These are phyloP conservation scores for Pestalotiopsis sp. DNA, from an alignment of 2,329 filamentous ascomycete genomes.

Conservation along the genomic window DNA sequence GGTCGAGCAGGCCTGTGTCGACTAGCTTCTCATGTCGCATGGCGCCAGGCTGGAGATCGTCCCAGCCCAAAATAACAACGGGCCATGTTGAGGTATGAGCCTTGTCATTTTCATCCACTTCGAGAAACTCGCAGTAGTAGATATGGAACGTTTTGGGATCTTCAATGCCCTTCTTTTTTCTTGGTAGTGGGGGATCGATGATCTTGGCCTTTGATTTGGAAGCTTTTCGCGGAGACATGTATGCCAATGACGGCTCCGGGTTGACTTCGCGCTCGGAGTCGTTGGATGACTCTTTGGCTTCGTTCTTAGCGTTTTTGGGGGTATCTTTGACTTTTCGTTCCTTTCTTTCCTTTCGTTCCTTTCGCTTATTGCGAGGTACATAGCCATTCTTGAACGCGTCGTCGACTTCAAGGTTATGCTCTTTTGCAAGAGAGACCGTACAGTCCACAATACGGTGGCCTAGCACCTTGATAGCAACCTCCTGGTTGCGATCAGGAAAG, in stretches of 20 bases:
- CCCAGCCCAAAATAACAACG: constrained; percentile 41
- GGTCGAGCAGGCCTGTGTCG: constrained; percentile 32
- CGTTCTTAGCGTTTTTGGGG: not conserved
- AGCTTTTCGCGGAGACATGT: constrained; percentile 19
- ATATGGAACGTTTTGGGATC: constrained; percentile 35
- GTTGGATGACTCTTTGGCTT: not conserved
- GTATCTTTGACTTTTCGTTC: not conserved
- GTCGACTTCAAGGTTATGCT: constrained; percentile 38
- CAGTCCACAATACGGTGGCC: constrained; percentile 39
- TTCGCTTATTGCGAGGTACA: constrained; percentile 26
- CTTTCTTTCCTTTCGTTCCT: not conserved
- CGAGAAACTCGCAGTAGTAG: constrained; percentile 35
- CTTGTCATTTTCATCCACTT: constrained; percentile 18
- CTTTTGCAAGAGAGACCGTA: constrained; percentile 26
- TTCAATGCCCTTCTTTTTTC: constrained; percentile 17
- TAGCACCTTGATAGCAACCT: constrained; percentile 32
- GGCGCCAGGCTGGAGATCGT: constrained; percentile 31
- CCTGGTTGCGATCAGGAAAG: constrained; percentile 30
- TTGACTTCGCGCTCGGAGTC: constrained; percentile 5
- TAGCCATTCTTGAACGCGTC: constrained; percentile 34
- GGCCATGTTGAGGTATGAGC: constrained; percentile 29
- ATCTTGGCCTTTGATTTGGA: not conserved
- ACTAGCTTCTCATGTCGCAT: constrained; percentile 28
- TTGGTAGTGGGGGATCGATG: not conserved
- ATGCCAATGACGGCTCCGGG: constrained; percentile 4